Percentiles rank a stretch among this genome's conserved stretches.
These are phyloP conservation scores for Lasiodiplodia hormozganensis DNA, from an alignment of 2,329 filamentous ascomycete genomes.

Conservation along the genomic window DNA sequence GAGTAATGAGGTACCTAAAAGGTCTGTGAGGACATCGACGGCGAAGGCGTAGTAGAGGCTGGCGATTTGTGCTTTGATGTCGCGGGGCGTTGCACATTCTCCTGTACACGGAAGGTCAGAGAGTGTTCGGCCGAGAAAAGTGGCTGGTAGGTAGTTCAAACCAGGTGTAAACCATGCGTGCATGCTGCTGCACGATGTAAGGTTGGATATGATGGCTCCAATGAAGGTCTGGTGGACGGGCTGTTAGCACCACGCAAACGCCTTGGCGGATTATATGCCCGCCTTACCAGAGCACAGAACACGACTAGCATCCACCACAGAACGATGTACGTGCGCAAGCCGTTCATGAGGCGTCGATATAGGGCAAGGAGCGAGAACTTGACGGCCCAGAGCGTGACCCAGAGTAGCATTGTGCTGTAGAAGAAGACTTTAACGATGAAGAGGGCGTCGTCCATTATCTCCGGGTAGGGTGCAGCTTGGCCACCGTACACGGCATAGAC, in stretches of 20 bases:
- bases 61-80: conserved; percentile 41
- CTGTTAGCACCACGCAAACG: neutral
- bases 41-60: conserved; percentile 47
- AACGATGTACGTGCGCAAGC: conserved; percentile 42
- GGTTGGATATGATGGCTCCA: conserved; percentile 46
- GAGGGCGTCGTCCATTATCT: conserved; percentile 40
- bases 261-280: neutral
- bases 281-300: conserved; percentile 45
- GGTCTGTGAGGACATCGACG: conserved; percentile 45
- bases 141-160: neutral
- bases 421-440: conserved; percentile 49
- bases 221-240: conserved; percentile 41
- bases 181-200: conserved; percentile 45
- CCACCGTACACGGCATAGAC: conserved; percentile 38
- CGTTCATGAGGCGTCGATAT: conserved; percentile 47
- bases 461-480: conserved; percentile 37
- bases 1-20: conserved; percentile 39
- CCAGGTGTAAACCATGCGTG: conserved; percentile 45
- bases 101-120: conserved; percentile 25
- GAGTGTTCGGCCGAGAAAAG: neutral
- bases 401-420: conserved; percentile 47
- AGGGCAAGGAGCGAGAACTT: conserved; percentile 51
- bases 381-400: conserved; percentile 49
- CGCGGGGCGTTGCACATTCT: conserved; percentile 38
- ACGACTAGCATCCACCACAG: conserved; percentile 47